Percentiles rank a stretch among this genome's conserved stretches.
phyloP scores from a whole-genome alignment of 1,284 basidiomycete genomes.

The Stygiomarasmius scandens region DNA sequence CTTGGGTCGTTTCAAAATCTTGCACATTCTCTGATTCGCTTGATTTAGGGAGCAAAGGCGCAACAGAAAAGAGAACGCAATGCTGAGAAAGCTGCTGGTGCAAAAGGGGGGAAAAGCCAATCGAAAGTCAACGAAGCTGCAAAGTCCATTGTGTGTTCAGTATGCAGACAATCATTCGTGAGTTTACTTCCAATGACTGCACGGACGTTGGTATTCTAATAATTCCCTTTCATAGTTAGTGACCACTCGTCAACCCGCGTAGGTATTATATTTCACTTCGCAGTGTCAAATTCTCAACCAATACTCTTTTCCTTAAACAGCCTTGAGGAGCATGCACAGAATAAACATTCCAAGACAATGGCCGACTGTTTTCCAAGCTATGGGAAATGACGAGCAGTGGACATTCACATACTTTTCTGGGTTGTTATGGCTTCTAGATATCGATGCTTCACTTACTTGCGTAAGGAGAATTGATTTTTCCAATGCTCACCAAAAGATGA shows the following conservation, averaged over 20 bases:
- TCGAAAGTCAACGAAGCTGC: conserved; percentile 77
- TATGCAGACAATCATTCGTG: conserved; percentile 77
- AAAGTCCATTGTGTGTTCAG: conserved; percentile 70
- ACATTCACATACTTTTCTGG: neutral
- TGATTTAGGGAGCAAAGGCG: conserved; percentile 75
- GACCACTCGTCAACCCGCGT: conserved; percentile 81
- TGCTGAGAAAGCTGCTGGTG: conserved; percentile 44
- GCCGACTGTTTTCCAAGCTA: conserved; percentile 75
- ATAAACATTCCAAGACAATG: conserved; percentile 75
- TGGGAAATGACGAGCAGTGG: conserved; percentile 27
- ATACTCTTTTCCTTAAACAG: conserved; percentile 36
- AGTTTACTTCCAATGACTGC: neutral
- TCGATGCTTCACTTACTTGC: neutral
- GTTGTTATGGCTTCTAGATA: neutral
- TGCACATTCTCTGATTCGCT: neutral
- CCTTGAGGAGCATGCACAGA: conserved; percentile 73
- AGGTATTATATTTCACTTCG: conserved; percentile 40
- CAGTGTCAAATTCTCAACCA: neutral
- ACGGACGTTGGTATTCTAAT: conserved; percentile 10
- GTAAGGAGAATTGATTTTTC: neutral
- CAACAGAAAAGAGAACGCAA: conserved; percentile 80
- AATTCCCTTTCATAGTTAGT: conserved; percentile 50
- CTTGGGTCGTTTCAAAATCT: conserved; percentile 14
- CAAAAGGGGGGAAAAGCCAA: conserved; percentile 67
- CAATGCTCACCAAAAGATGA: neutral